Percentiles rank a stretch among this genome's conserved stretches.
Evolutionary conservation across 2,329 filamentous ascomycete genomes (phyloP).

Genomic region (Diaporthe sp.): DNA sequence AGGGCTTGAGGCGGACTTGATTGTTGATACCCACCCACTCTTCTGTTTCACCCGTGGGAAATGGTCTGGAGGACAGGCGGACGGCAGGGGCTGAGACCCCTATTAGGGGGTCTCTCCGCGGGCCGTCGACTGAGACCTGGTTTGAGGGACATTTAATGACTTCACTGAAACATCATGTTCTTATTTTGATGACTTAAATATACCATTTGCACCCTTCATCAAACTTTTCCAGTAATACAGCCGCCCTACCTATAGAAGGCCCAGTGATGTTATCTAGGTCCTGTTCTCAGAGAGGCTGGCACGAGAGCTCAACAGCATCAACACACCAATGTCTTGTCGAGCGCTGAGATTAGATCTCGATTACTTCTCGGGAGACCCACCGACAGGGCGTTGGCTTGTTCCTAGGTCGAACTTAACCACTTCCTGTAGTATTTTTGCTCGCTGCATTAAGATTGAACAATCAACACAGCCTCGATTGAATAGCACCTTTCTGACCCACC

Average conservation of each 20-base stretch:
- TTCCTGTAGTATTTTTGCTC: neutral
- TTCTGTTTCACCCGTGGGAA: constrained; percentile 35
- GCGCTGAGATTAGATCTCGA: neutral
- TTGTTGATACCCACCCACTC: constrained; percentile 31
- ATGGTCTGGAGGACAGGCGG: neutral
- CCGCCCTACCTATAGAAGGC: neutral
- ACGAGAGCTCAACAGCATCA: neutral
- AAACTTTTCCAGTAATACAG: neutral
- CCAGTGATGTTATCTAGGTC: neutral
- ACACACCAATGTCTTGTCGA: too few relatives aligned
- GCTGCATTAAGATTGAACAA: neutral
- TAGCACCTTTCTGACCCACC: neutral
- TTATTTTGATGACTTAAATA: constrained; percentile 28
- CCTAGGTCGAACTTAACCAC: too few relatives aligned
- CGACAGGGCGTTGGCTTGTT: too few relatives aligned
- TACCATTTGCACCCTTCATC: neutral
- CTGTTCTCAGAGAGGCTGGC: too few relatives aligned
- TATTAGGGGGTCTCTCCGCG: constrained; percentile 8
- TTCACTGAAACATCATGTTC: constrained; percentile 22
- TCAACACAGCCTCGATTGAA: neutral
- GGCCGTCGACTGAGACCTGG: constrained; percentile 32
- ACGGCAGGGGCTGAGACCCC: constrained; percentile 21
- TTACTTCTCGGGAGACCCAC: neutral
- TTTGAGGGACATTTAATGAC: constrained; percentile 28
- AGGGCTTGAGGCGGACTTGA: constrained; percentile 15